A percentile compares a stretch with the other conserved stretches of the same genome.
Conservation (phyloP, 768 basidiomycete genomes). For the Cystobasidium tubakii region DNA sequence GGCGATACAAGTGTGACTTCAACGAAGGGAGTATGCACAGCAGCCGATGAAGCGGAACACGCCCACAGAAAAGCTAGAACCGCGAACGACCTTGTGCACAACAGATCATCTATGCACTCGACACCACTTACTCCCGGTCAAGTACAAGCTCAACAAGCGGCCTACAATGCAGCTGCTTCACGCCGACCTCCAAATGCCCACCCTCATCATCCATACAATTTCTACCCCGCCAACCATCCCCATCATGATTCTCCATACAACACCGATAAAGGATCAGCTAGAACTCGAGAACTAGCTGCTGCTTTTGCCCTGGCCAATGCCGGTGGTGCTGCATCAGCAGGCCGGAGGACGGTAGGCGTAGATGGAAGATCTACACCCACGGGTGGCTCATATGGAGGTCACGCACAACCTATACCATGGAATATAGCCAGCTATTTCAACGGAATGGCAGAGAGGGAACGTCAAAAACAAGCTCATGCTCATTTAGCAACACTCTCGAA, state of each 20-base stretch:
- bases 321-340: neutral
- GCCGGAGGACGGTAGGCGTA: neutral
- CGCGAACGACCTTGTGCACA: neutral
- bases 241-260: neutral
- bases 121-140: neutral
- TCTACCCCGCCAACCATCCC: neutral
- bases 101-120: neutral
- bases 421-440: slow-evolving; percentile 13
- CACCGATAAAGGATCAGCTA: neutral
- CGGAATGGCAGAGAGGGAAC: slow-evolving; percentile 4
- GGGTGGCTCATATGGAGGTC: neutral
- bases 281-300: slow-evolving; percentile 9
- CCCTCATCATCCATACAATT: neutral
- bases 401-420: slow-evolving; percentile 8
- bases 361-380: slow-evolving; percentile 9
- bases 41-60: neutral
- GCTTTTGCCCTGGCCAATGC: slow-evolving; percentile 14
- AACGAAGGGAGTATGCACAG: neutral
- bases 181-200: neutral
- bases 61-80: neutral
- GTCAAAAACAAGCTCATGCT: neutral
- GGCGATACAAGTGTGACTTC: neutral
- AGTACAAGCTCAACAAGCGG: neutral
- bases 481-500: neutral
- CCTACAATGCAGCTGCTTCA: neutral